Percentiles rank a stretch among this genome's conserved stretches.
Conservation (phyloP, 805 yeast genomes). For the Metahyphopichia silvanorum region DNA sequence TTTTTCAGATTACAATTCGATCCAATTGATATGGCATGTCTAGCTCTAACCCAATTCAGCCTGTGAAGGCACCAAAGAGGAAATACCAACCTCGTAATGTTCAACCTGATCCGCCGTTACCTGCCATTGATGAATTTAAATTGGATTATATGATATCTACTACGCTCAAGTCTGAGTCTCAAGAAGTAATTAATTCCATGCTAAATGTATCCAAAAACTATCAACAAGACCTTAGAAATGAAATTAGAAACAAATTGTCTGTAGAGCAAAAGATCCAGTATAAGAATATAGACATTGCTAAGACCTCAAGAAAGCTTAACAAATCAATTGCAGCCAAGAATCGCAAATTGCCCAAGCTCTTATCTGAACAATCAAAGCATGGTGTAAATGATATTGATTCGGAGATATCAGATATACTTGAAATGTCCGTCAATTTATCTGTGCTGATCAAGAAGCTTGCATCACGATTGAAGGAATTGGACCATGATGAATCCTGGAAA, state of each 20-base stretch:
- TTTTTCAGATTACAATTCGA: too few relatives aligned
- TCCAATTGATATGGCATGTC: too few relatives aligned
- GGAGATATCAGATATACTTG: neutral
- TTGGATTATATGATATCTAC: slow-evolving; percentile 25
- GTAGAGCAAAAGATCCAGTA: slow-evolving; percentile 40
- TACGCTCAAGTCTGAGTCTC: slow-evolving; percentile 23
- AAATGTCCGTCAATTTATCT: neutral
- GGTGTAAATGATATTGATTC: neutral
- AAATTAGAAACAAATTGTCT: slow-evolving; percentile 28
- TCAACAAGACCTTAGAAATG: slow-evolving; percentile 33
- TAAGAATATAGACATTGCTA: slow-evolving; percentile 35
- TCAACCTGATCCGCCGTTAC: slow-evolving; percentile 11
- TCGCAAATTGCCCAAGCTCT: slow-evolving; percentile 9
- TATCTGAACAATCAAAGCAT: neutral
- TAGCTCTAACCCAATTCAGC: too few relatives aligned
- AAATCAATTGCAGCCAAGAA: slow-evolving; percentile 9
- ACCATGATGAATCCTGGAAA: too few relatives aligned
- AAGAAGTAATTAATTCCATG: slow-evolving; percentile 25
- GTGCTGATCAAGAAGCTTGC: too few relatives aligned
- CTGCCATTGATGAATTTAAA: slow-evolving; percentile 28
- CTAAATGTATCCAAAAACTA: slow-evolving; percentile 26
- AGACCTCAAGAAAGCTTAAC: slow-evolving; percentile 19
- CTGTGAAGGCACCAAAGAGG: too few relatives aligned
- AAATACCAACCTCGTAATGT: slow-evolving; percentile 11
- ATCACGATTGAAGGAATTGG: too few relatives aligned